Evolutionary conservation across 148 eudicot genomes (phyloP), one percentile per base, ranked within the genome.

Genomic region (Salicornia ramosissima): DNA sequence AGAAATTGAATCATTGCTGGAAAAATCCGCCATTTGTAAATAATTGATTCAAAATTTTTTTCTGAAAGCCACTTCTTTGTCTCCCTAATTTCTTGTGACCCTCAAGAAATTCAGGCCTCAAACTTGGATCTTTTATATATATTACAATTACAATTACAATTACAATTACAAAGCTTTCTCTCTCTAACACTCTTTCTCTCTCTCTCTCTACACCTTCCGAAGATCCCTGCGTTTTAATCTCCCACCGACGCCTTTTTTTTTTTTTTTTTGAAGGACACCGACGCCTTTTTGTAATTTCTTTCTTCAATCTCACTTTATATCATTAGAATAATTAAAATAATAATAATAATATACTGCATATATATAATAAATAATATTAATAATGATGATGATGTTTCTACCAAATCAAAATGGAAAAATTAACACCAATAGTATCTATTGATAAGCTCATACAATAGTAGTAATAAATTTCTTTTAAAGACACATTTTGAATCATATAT

Each of bases 1-100:
- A 69, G 86, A 87, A 74, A 88, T 76, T 68, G 96, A 87, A 78
- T 89, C 85, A 83, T 86, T 87, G 73, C 72, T 77, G 10, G 80
- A 84, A 77, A 76, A 72, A 13, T 88, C 98, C 55, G 83, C 86
- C 96, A 90, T 88, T 67, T 18, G 70, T 16, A 7, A 7, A 15
- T 19, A 12, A 54, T 21, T 52, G 0, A 39, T 15, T 43, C 43
- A 2, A 0, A 49, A 18, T 19, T 46, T 13, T 11, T 19, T 45
- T 71, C 53, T 54, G 61, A 56, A 56, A 56, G 36, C 61, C 61
- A 28, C 61, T 56, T 56, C 61, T 15, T 14, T 28, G 46, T 51
- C 51, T 51, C 64, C 34, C 22, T 43, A 18, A 19, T 56, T 57
- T 71, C 49, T 72, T 22, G 54, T 58, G 29, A 34, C 21, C 39